These are phyloP conservation scores for Canavalia ensiformis DNA, from an alignment of 306 rosid genomes.

Conservation along the genomic window DNA sequence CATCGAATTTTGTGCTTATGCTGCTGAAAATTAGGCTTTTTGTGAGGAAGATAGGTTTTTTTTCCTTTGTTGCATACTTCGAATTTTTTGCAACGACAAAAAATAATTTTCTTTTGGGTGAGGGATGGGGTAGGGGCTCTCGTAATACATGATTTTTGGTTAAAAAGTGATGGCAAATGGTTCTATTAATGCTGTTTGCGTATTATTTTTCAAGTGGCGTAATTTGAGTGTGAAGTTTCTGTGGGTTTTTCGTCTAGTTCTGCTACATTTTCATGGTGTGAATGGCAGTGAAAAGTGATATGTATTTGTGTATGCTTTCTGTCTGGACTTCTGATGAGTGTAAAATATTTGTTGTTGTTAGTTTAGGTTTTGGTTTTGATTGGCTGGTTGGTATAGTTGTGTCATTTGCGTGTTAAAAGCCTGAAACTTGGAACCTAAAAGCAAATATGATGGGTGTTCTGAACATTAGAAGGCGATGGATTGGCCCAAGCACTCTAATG, in stretches of 20 bases:
- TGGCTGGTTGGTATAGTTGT: not conserved
- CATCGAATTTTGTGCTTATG: not conserved
- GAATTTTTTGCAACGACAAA: too few relatives aligned
- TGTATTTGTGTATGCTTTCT: not conserved
- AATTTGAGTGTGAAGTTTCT: not conserved
- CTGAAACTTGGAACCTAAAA: constrained; percentile 20
- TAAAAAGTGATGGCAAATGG: not conserved
- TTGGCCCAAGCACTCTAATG: not conserved
- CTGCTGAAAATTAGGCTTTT: not conserved
- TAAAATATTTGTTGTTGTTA: not conserved
- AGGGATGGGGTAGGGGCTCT: too few relatives aligned
- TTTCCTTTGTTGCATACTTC: not conserved
- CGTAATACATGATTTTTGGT: not conserved
- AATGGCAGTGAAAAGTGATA: not conserved
- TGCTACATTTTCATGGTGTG: not conserved
- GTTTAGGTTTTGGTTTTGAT: constrained; percentile 14
- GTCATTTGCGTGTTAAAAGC: constrained; percentile 13
- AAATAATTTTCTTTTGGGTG: too few relatives aligned
- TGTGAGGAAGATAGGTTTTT: not conserved
- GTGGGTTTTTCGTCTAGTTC: not conserved
- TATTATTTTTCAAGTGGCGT: not conserved
- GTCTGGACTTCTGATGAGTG: not conserved
- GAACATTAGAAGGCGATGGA: not conserved
- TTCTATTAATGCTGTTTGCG: constrained; percentile 4
- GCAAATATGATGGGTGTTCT: not conserved